Percentiles rank a stretch among this genome's conserved stretches.
Conservation (phyloP, 257 asterid genomes). For the Penstemon davidsonii region DNA sequence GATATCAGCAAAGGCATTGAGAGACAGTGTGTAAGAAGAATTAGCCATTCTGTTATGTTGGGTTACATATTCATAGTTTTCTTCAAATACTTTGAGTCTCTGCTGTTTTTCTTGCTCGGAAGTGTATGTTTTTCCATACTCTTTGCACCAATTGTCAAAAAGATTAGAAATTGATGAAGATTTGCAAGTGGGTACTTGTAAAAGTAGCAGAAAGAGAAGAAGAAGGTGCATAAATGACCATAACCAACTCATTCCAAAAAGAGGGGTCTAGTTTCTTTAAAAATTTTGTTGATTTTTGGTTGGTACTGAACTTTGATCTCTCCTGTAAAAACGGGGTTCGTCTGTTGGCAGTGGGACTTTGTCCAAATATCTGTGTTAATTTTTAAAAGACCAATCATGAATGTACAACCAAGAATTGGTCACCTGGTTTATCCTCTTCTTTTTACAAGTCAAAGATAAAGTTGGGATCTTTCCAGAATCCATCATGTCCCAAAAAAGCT, state of each 20-base stretch:
- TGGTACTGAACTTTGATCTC: slow-evolving; percentile 16
- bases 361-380: not conserved
- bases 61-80: slow-evolving; percentile 52
- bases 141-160: slow-evolving; percentile 72
- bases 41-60: slow-evolving; percentile 52
- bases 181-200: slow-evolving; percentile 35
- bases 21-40: slow-evolving; percentile 62
- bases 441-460: not conserved
- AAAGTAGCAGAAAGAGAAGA: slow-evolving; percentile 42
- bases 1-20: slow-evolving; percentile 91
- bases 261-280: slow-evolving; percentile 4
- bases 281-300: not conserved
- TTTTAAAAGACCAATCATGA: slow-evolving; percentile 22
- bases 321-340: slow-evolving; percentile 30
- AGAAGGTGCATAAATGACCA: slow-evolving; percentile 32
- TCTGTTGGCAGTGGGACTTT: slow-evolving; percentile 24
- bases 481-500: not conserved
- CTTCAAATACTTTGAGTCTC: slow-evolving; percentile 58
- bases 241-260: slow-evolving; percentile 45
- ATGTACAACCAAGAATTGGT: slow-evolving; percentile 4
- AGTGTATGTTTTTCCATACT: slow-evolving; percentile 61
- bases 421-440: not conserved
- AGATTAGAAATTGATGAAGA: slow-evolving; percentile 56
- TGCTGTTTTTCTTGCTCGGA: slow-evolving; percentile 66
- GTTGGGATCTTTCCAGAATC: slow-evolving; percentile 2